Conservation (phyloP, 768 basidiomycete species). For the Rhodotorula paludigena region DNA sequence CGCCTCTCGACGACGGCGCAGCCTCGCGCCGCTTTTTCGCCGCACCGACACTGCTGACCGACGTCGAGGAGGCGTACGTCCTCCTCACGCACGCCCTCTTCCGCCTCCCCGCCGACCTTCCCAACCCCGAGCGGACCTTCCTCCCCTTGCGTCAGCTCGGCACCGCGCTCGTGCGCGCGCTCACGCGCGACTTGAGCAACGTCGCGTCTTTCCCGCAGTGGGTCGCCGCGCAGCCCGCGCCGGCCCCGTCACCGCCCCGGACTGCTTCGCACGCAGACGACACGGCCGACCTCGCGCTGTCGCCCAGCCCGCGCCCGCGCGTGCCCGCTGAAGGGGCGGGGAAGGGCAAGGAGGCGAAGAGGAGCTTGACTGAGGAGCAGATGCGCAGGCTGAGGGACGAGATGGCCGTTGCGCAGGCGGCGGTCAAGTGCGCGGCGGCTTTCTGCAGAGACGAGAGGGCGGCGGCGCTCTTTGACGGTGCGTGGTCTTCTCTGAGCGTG, state of each 20-base stretch:
- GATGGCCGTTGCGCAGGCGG: conserved; percentile 31
- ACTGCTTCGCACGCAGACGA: not conserved
- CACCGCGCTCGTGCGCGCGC: not conserved
- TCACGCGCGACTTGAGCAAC: conserved; percentile 33
- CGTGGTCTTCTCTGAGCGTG: not conserved
- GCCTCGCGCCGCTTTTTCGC: not conserved
- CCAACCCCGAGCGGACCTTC: not conserved
- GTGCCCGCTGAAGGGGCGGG: too few relatives aligned
- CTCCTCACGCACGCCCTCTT: conserved; percentile 21
- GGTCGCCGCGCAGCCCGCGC: not conserved
- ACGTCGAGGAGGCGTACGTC: conserved; percentile 32
- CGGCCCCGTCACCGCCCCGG: too few relatives aligned
- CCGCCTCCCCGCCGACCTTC: conserved; percentile 7
- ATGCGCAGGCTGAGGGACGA: conserved; percentile 35
- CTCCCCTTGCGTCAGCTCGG: conserved; percentile 7
- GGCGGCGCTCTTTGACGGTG: conserved; percentile 12
- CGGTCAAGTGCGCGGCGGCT: conserved; percentile 16
- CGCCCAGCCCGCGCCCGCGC: too few relatives aligned
- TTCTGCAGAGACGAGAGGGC: conserved; percentile 5
- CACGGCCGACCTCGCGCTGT: not conserved
- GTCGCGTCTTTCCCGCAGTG: conserved; percentile 16
- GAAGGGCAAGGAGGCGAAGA: not conserved
- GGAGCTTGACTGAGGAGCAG: conserved; percentile 28
- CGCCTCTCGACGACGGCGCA: not conserved
- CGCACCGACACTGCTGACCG: conserved; percentile 12